Evolutionary conservation across 495 filamentous ascomycete genomes (phyloP).

Genomic region (Peziza echinospora): DNA sequence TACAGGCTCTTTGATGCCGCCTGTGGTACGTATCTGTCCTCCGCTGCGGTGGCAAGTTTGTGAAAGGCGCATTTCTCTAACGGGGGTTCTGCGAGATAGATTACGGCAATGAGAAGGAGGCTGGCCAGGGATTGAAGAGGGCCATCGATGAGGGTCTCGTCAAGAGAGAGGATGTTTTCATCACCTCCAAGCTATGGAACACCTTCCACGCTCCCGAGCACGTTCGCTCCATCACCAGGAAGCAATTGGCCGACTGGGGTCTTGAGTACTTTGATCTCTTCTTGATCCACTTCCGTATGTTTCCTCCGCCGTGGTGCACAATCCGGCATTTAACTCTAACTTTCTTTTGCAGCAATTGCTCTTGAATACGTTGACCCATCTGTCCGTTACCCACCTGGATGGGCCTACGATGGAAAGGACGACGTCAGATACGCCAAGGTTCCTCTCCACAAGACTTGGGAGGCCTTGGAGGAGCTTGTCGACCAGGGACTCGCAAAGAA

Average conservation of each 20-base stretch:
- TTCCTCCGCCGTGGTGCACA: not conserved
- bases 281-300: slow-evolving; percentile 51
- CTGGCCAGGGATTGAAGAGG: slow-evolving; percentile 62
- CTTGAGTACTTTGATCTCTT: slow-evolving; percentile 73
- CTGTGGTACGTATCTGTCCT: slow-evolving; percentile 48
- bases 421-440: slow-evolving; percentile 39
- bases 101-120: slow-evolving; percentile 76
- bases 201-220: slow-evolving; percentile 55
- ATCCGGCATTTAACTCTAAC: not conserved
- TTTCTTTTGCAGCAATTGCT: slow-evolving; percentile 29
- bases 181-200: slow-evolving; percentile 87
- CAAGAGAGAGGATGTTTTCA: slow-evolving; percentile 72
- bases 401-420: slow-evolving; percentile 38
- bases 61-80: too few relatives aligned
- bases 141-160: slow-evolving; percentile 73
- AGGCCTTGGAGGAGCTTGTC: slow-evolving; percentile 60
- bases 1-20: slow-evolving; percentile 78
- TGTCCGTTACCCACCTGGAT: slow-evolving; percentile 62
- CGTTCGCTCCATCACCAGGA: slow-evolving; percentile 49
- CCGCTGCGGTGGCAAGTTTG: too few relatives aligned
- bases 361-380: slow-evolving; percentile 59
- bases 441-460: slow-evolving; percentile 73
- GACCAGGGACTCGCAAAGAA: slow-evolving; percentile 43
- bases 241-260: slow-evolving; percentile 59
- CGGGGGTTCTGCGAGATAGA: too few relatives aligned